Evolutionary conservation across 371 early-diverging fungal genomes (phyloP), one percentile per base, ranked within the genome.

Genomic region (Mortierella polycephala): DNA sequence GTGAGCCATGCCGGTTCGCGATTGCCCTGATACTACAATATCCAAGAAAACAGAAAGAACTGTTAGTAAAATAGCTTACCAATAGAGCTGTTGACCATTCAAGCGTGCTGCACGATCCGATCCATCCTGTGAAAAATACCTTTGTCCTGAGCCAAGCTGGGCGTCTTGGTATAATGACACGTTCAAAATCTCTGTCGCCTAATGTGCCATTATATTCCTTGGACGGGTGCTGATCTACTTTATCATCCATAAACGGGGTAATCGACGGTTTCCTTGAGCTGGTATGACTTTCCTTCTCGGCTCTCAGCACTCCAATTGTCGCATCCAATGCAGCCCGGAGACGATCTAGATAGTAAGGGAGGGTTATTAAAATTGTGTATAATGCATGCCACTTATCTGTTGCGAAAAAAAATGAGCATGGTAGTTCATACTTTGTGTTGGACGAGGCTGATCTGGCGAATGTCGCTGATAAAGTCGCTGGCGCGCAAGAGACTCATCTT

Each of bases 141-240:
- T 64, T 72, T 20, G 73, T 72, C 60, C 69, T 56, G 47, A 58
- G 40, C 79, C 79, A 77, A 2, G 79, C 79, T 47, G 79, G 73
- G 20, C 57, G 71, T 37, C 62, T 52, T 0, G 61, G 42, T 7
- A 23, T 18, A 5, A 13, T 16, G n/a, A 40, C 53, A 44, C 59
- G 52, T 11, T 54, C 58, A 14, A 50, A 30, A 37, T 71, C 71
- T 21, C 21, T 55, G 7, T 67, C 67, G 14, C 49, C n/a, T 4
- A 59, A 49, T 16, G 57, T 67, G 30, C 66, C 57, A 42, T 63
- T 60, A 7, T 60, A 71, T 50, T 64, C 54, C 1, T 67, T 55
- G 0, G 63, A 61, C 13, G 62, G 65, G 20, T 65, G 53, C 18
- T 61, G 66, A 7, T 62, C 55, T n/a, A 55, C 52, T 12, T 62